Conservation (phyloP, 169 alveolate genomes). For the Babesia ovis region DNA sequence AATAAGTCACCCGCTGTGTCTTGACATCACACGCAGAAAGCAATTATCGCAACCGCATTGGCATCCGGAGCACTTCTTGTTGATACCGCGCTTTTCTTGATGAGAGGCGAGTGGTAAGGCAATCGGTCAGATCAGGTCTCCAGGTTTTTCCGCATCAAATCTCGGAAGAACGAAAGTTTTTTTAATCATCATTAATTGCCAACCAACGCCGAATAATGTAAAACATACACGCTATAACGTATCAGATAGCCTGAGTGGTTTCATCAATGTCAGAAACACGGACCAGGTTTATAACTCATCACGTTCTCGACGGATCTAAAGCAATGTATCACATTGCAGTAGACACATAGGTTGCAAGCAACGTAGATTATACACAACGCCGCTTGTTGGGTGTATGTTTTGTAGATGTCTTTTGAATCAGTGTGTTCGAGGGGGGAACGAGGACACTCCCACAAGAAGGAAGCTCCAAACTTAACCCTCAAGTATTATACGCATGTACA, state of each 20-base stretch:
- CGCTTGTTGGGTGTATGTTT: too few species aligned
- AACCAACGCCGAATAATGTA: conserved; percentile 1
- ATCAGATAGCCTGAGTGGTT: conserved; percentile 43
- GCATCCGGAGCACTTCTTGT: conserved; percentile 55
- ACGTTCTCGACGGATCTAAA: neutral
- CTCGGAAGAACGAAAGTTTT: conserved; percentile 65
- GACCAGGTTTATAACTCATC: conserved; percentile 33
- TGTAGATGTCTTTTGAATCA: conserved; percentile 3
- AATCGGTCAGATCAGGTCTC: conserved; percentile 70
- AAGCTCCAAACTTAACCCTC: conserved; percentile 70
- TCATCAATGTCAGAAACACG: conserved; percentile 59
- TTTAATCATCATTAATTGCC: conserved; percentile 38
- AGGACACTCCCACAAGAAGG: conserved; percentile 32
- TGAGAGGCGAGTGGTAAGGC: conserved; percentile 21
- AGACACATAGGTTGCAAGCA: too few species aligned
- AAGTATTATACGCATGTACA: conserved; percentile 58
- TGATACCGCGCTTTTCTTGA: conserved; percentile 49
- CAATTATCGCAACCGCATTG: conserved; percentile 23
- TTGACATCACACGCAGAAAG: conserved; percentile 9
- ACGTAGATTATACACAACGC: too few species aligned
- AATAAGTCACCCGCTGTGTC: neutral
- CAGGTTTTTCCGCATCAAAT: conserved; percentile 41
- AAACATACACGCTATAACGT: neutral
- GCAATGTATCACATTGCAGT: too few species aligned
- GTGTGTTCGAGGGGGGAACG: conserved; percentile 75